phyloP scores from a whole-genome alignment of 176 grass and related monocot species.

The Carex kokanica region DNA sequence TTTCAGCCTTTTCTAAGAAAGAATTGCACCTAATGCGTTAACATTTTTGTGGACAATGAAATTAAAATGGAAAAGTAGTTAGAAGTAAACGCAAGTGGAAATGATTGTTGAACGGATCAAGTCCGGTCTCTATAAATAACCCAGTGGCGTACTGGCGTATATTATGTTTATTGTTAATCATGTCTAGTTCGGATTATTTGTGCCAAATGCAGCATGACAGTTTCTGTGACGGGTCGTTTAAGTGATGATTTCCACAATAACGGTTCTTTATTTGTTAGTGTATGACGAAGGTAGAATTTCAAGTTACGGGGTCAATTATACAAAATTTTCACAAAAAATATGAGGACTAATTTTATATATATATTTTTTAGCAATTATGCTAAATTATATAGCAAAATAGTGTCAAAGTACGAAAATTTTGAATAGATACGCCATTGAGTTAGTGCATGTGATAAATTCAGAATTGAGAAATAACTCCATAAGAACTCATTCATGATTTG shows the following conservation, averaged over 20 bases:
- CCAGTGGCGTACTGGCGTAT: neutral
- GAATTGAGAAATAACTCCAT: neutral
- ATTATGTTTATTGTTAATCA: neutral
- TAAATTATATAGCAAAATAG: too few species aligned
- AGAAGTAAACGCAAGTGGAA: slow-evolving; percentile 4
- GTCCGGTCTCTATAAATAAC: neutral
- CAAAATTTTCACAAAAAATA: too few species aligned
- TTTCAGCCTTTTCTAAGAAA: neutral
- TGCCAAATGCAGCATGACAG: neutral
- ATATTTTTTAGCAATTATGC: too few species aligned
- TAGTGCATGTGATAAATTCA: neutral
- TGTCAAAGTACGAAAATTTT: too few species aligned
- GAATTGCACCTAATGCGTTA: neutral
- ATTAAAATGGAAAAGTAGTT: neutral
- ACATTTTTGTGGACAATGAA: neutral
- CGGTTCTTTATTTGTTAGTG: neutral
- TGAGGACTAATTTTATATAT: too few species aligned
- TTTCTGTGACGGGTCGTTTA: neutral
- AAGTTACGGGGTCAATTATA: too few species aligned
- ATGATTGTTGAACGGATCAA: neutral
- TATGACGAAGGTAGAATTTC: too few species aligned
- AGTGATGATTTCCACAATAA: neutral
- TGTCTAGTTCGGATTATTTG: neutral
- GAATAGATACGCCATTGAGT: too few species aligned
- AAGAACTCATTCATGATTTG: neutral